Conservation (phyloP, 2,329 filamentous ascomycete genomes). For the Hypoxylon sp. region DNA sequence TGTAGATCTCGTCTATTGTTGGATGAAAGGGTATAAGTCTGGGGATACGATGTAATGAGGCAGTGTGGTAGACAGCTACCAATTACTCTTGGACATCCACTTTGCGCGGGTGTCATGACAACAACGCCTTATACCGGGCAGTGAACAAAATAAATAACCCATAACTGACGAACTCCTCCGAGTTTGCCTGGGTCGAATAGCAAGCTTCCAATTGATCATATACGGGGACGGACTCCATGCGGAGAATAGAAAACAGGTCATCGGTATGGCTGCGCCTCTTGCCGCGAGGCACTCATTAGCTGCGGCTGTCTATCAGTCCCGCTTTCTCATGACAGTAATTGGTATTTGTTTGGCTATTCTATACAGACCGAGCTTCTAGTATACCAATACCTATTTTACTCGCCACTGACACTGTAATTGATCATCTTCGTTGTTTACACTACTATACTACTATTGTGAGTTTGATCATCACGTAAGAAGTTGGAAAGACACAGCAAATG, state of each 20-base stretch:
- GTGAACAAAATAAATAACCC: constrained; percentile 35
- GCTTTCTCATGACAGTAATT: constrained; percentile 17
- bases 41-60: constrained; percentile 22
- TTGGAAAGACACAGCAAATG: constrained; percentile 15
- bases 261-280: constrained; percentile 21
- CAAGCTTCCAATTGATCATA: constrained; percentile 33
- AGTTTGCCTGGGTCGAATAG: constrained; percentile 20
- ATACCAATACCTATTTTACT: background rate
- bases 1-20: constrained; percentile 13
- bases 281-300: constrained; percentile 7
- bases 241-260: constrained; percentile 20
- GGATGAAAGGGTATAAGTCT: constrained; percentile 3
- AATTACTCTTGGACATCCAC: constrained; percentile 24
- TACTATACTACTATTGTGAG: constrained; percentile 9
- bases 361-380: background rate
- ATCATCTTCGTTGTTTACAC: constrained; percentile 12
- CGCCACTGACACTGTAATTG: constrained; percentile 14
- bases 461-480: constrained; percentile 18
- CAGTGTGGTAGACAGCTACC: constrained; percentile 7
- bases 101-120: constrained; percentile 30
- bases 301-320: constrained; percentile 30
- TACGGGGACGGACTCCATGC: constrained; percentile 6
- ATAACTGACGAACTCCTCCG: constrained; percentile 22
- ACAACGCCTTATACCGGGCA: constrained; percentile 32
- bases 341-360: constrained; percentile 17